Base-by-base conservation (phyloP, 192 early-diverging fungal genomes). In the Glomus cerebriforme region DNA sequence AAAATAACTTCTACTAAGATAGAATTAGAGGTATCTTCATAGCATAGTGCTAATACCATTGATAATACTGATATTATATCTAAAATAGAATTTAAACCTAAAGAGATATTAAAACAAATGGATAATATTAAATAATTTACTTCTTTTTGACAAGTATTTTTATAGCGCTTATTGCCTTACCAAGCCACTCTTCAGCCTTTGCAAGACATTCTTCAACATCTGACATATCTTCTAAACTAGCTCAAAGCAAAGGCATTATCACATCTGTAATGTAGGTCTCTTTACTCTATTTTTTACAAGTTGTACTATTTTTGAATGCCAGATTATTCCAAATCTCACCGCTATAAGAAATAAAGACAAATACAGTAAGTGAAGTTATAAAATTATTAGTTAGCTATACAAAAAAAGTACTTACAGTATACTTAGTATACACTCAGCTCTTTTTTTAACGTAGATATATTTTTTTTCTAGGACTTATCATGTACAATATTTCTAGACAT, bases 401-500 rank as follows among this genome's bases (percentile, higher is more conserved):
- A 1, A 39, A 9, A 39, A 39, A 39, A 39, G 37, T 39, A 39
- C 37, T 39, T 39, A 39, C 37, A 39, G 37, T 8, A 39, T 9
- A 39, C 37, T 39, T 39, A 65, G 63, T 65, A 65, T 32, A 29
- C 27, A 29, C 29, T 65, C 63, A 2, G 63, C 15, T 65, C 63
- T 65, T 31, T 65, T 65, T 65, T 29, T 9, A 60, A 60, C 4
- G 22, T 0, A 8, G 59, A 60, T 60, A 37, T 19, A 68, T 68
- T 68, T 31, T 68, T 29, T 31, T 68, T 68, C 66, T 4, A 68
- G 29, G 66, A 17, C 29, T 68, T 68, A 29, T 68, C 37, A 1
- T 71, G 37, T 5, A 71, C 29, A 49, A 71, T 43, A 71, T 71
- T 71, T 71, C 32, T 71, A 19, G 39, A 19, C 12, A 71, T 71